Percentiles rank a stretch among this genome's conserved stretches.
Evolutionary conservation across 1,284 basidiomycete species (phyloP).

Genomic region (Hypsizygus ulmarius): DNA sequence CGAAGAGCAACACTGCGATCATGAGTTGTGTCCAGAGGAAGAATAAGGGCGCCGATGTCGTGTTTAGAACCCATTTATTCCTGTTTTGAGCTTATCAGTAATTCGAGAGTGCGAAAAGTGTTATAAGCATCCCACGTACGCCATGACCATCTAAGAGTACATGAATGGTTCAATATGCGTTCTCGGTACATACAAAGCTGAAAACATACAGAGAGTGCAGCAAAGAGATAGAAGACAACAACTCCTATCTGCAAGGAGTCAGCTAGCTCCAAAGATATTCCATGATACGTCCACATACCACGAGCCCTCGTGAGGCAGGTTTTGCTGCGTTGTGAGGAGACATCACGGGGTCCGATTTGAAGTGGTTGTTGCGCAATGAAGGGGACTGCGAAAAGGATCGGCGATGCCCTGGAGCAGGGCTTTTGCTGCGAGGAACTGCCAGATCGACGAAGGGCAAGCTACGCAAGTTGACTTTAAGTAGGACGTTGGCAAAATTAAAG

Average conservation of each 20-base stretch:
- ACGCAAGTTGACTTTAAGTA: no score
- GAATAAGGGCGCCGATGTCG: slow-evolving; percentile 72
- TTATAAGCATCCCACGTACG: slow-evolving; percentile 42
- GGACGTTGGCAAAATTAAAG: slow-evolving; percentile 3
- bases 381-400: slow-evolving; percentile 8
- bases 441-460: neutral
- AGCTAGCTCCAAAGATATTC: neutral
- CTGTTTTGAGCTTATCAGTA: slow-evolving; percentile 33
- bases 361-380: slow-evolving; percentile 6
- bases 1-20: slow-evolving; percentile 77
- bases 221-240: slow-evolving; percentile 25
- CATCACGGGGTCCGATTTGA: slow-evolving; percentile 12
- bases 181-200: slow-evolving; percentile 1
- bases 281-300: slow-evolving; percentile 10
- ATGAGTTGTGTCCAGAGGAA: slow-evolving; percentile 80
- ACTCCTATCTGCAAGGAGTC: slow-evolving; percentile 21
- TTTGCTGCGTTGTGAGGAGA: slow-evolving; percentile 15
- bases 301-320: slow-evolving; percentile 15
- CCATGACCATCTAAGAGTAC: slow-evolving; percentile 72
- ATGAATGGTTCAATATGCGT: slow-evolving; percentile 18
- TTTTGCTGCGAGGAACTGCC: slow-evolving; percentile 10
- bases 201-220: slow-evolving; percentile 59
- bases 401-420: slow-evolving; percentile 11
- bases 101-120: slow-evolving; percentile 1
- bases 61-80: slow-evolving; percentile 79